Base-by-base conservation (phyloP, 2,329 filamentous ascomycete species). In the Metarhizium sp. region DNA sequence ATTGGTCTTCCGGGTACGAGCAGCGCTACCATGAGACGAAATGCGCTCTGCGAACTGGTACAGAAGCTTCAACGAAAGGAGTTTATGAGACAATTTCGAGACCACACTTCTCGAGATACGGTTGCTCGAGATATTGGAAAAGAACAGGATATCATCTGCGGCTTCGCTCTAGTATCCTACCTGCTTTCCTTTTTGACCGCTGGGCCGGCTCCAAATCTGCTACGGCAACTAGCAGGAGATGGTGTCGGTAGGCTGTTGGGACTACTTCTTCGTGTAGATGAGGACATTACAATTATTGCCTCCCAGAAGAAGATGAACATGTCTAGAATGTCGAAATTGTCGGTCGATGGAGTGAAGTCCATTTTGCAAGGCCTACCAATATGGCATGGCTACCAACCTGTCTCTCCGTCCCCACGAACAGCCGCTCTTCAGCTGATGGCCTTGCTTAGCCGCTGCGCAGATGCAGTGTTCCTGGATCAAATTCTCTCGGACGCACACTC, bases 41-140 rank as follows among this genome's bases (percentile, higher is more conserved):
- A 78, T 53, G 81, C 81, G 1, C 69, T 87, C 46, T 69, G 86
- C 4, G 83, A 87, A 59, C 67, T 87, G 46, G 78, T 78, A 1
- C 74, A 78, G 48, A 84, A 82, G 62, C 73, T 86, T 46, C 77
- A 79, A 51, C 74, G 85, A 51, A 84, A 84, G 62, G 75, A 75
- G 1, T 91, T 88, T 62, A 74, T 82, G 32, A 75, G 77, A 18
- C 85, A 88, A 58, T 91, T 96, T 62, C 78, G 87, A 20, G 85
- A 91, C 58, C 85, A 90, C 60, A 82, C 84, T 6, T 82, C 87
- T 55, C 87, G 90, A 58, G 79, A 84, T 54, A 80, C 80, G 34
- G 75, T 96, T 16, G 80, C 90, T 53, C 76, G 80, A 48, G 79
- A 81, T 46, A 74, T 88, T 10, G 77, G 75, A 1, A 74, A 75